These are phyloP conservation scores for Isoetes taiwanensis DNA, from an alignment of 75 land plant species.

Conservation along the genomic window DNA sequence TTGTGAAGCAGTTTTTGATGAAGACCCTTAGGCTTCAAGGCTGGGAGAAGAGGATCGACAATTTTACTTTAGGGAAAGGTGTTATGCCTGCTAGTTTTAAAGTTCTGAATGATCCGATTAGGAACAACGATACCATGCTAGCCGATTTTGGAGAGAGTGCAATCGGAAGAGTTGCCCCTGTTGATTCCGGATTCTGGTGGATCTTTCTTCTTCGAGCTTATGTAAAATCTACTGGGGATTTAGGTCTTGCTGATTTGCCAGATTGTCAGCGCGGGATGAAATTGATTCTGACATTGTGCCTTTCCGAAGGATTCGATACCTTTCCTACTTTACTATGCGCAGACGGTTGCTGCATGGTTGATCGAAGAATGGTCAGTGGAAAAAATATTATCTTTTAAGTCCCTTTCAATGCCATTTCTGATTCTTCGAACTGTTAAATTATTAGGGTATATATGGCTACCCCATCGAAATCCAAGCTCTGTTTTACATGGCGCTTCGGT, in stretches of 20 bases:
- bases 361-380: conserved; percentile 41
- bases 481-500: conserved; percentile 41
- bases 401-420: not conserved
- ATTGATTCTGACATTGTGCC: conserved; percentile 39
- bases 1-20: conserved; percentile 42
- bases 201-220: conserved; percentile 52
- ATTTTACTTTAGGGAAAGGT: conserved; percentile 49
- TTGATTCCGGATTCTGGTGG: conserved; percentile 73
- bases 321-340: conserved; percentile 58
- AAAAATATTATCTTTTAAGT: not conserved
- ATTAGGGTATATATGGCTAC: conserved; percentile 46
- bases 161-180: conserved; percentile 61
- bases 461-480: conserved; percentile 49
- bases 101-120: conserved; percentile 28
- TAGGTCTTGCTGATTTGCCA: conserved; percentile 35
- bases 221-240: conserved; percentile 39
- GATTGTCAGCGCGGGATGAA: conserved; percentile 46
- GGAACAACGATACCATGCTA: conserved; percentile 26
- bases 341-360: conserved; percentile 59
- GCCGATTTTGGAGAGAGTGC: conserved; percentile 65
- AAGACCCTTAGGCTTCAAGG: conserved; percentile 44
- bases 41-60: conserved; percentile 47
- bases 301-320: conserved; percentile 54
- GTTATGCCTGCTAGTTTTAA: conserved; percentile 69
- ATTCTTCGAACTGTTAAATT: not conserved